Evolutionary conservation across 371 early-diverging fungal species (phyloP), one percentile per base, ranked within the genome.

Genomic region (Mucor racemosus): DNA sequence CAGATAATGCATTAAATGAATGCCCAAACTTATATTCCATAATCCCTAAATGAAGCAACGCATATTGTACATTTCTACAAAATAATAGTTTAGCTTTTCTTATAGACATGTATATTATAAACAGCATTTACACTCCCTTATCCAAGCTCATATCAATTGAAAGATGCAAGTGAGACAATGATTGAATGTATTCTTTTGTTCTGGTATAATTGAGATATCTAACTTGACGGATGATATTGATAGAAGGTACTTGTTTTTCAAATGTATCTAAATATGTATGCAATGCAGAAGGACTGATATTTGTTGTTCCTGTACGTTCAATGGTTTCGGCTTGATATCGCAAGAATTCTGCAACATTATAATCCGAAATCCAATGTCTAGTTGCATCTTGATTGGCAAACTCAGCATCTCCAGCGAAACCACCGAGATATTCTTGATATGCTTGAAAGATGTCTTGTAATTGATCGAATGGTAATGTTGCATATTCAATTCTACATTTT

Each of bases 21-120:
- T 81, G 81, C 0, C 78, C 78, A 60, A 81, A 76, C 35, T 75
- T 81, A 5, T 75, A 65, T 67, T 81, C 81, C 34, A 81, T 53
- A 17, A 81, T 76, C 21, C 77, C 75, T 14, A 78, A 62, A 34
- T 76, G 76, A 4, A 81, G 56, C 26, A 78, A 53, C 0, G 75
- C 76, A 55, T 81, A 78, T 21, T 81, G 81, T 15, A 81, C 67
- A 2, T 72, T 69, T 34, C 79, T 78, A 59, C 8, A 38, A 11
- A 55, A 41, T 9, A 21, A 19, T 39, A 58, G 39, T 14, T 19
- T 34, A n/a, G 26, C 50, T 42, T 40, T 21, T 13, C 17, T 15
- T 31, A 15, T 53, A 48, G 7, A 33, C 15, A 31, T 53, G 48
- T 26, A 26, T 26, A 26, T 26, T 26, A 26, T 26, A 26, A 26